Evolutionary conservation across 2,329 filamentous ascomycete genomes (phyloP), one percentile per base, ranked within the genome.

Genomic region (Didymella pomorum): DNA sequence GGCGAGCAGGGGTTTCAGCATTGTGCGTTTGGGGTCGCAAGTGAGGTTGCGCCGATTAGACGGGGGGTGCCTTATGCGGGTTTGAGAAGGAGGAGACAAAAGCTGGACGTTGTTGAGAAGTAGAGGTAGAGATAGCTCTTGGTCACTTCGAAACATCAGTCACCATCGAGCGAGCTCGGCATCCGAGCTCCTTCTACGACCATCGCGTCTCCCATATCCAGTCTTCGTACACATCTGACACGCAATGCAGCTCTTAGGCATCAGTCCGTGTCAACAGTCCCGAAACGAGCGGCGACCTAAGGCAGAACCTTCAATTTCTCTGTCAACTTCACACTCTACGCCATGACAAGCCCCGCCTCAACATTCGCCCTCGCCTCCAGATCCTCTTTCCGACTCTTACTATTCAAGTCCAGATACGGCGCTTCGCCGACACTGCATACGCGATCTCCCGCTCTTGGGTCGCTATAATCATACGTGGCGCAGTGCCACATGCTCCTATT

Each of bases 381-480:
- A 3, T 75, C 78, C 66, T 82, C 80, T 44, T 72, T 75, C 31
- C 83, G 81, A 18, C 71, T 79, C 18, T 71, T 80, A 64, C 83
- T 85, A 10, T 79, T 75, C 0, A 82, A 79, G 60, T 87, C 84
- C 4, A 84, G 69, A 61, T 83, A 87, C 1, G 85, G 84, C 82
- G 86, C 64, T 71, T 80, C 78, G 83, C 86, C 12, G 81, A 86
- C 6, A 86, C 79, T 8, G 80, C 82, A 8, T 2, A 87, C 84
- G 0, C 82, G 62, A 37, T 72, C 70, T 79, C 20, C 86, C 70
- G 68, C 86, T 80, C 25, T 83, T 81, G 48, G 79, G 78, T 46
- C 86, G 14, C 80, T 80, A 43, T 89, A 89, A 63, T 90, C 88
- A 61, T 84, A 87, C 0, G 86, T 89, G 0, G 86, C 86, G 35